A percentile compares a stretch with the other conserved stretches of the same genome.
phyloP scores from a whole-genome alignment of 78 protist genomes.

The Protostelium mycophagum region DNA sequence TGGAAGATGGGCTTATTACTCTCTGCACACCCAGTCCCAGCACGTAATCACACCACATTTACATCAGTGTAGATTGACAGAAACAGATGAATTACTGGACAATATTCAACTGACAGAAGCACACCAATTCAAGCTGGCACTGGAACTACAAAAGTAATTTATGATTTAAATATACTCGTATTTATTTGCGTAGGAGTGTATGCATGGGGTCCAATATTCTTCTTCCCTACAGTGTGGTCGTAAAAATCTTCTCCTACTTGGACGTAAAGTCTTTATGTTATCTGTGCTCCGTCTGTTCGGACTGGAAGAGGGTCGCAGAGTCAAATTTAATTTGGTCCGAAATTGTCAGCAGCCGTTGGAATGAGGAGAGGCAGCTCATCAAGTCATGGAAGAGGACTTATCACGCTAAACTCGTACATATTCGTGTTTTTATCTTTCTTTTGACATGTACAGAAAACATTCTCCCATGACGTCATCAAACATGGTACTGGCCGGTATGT shows the following conservation, averaged over 20 bases:
- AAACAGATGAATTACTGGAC: background rate
- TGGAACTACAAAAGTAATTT: background rate
- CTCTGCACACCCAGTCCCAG: background rate
- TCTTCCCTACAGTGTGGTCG: background rate
- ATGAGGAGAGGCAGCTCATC: background rate
- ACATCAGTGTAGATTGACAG: background rate
- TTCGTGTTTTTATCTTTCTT: no score
- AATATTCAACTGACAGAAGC: background rate
- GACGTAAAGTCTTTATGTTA: background rate
- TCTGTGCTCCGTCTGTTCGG: background rate
- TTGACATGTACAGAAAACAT: background rate
- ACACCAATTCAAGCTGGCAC: background rate
- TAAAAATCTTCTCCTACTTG: background rate
- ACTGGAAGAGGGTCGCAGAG: background rate
- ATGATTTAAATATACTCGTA: no score
- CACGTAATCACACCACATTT: background rate
- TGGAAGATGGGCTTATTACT: background rate
- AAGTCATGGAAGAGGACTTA: background rate
- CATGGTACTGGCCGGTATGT: background rate
- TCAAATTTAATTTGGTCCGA: background rate
- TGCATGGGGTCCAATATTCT: background rate
- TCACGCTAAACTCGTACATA: background rate
- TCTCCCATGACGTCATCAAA: background rate
- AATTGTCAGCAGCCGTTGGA: background rate
- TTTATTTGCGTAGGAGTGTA: background rate